These are phyloP conservation scores for Rhinocladiella similis DNA, from an alignment of 2,329 filamentous ascomycete genomes.

Conservation along the genomic window DNA sequence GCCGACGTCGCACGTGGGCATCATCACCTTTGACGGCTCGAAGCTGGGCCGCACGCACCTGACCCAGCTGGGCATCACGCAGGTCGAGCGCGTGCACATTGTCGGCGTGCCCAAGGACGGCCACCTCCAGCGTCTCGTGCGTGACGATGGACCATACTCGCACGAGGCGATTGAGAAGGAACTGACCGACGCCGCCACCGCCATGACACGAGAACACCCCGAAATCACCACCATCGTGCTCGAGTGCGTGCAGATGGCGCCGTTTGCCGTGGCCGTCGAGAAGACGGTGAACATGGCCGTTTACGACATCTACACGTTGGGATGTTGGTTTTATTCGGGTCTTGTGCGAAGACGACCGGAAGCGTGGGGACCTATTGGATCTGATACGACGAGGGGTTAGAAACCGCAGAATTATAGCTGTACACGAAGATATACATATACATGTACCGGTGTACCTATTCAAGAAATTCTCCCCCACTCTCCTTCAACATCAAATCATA, in stretches of 20 bases:
- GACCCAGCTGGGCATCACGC: conserved; percentile 30
- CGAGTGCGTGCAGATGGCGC: conserved; percentile 43
- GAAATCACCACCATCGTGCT: conserved; percentile 33
- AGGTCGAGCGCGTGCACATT: conserved; percentile 25
- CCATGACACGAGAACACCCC: conserved; percentile 2
- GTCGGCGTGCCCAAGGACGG: conserved; percentile 24
- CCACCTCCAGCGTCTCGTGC: background rate
- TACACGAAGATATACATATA: too few species aligned
- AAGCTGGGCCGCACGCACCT: conserved; percentile 10
- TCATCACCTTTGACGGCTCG: conserved; percentile 35
- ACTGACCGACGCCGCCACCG: conserved; percentile 4
- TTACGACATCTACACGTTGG: conserved; percentile 41
- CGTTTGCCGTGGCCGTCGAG: conserved; percentile 37
- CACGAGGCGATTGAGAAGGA: conserved; percentile 9
- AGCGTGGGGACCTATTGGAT: conserved; percentile 5
- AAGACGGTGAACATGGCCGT: conserved; percentile 33
- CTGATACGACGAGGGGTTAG: background rate
- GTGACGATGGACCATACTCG: conserved; percentile 4
- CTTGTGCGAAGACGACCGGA: conserved; percentile 23
- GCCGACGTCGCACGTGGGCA: conserved; percentile 30
- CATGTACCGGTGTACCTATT: background rate
- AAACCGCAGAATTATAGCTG: too few species aligned
- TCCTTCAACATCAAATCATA: conserved; percentile 69
- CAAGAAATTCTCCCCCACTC: conserved; percentile 56
- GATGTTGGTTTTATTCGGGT: conserved; percentile 39